Evolutionary conservation across 768 basidiomycete genomes (phyloP).

Genomic region (Russula compacta): DNA sequence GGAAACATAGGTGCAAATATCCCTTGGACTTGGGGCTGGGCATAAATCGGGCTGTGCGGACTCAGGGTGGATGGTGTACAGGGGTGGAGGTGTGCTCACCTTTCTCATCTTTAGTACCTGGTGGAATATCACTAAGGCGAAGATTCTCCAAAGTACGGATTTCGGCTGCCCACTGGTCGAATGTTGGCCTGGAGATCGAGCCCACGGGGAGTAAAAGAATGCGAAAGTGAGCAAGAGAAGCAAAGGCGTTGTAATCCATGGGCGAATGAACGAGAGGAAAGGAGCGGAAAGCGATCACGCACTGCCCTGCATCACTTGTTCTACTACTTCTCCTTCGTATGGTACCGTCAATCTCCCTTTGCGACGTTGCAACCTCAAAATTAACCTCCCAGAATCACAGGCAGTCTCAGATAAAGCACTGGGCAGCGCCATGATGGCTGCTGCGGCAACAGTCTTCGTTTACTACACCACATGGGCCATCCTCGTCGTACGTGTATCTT

Average conservation of each 20-base stretch:
- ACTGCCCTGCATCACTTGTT: background rate
- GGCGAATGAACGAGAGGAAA: background rate
- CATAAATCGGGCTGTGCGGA: conserved; percentile 66
- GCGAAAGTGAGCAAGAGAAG: conserved; percentile 76
- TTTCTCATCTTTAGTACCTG: conserved; percentile 67
- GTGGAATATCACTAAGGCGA: conserved; percentile 74
- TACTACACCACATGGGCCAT: conserved; percentile 94
- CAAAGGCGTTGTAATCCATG: conserved; percentile 70
- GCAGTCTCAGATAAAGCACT: conserved; percentile 71
- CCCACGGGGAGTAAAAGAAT: conserved; percentile 86
- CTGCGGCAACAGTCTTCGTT: conserved; percentile 64
- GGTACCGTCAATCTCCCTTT: background rate
- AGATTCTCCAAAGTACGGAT: conserved; percentile 67
- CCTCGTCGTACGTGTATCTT: conserved; percentile 52
- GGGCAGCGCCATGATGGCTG: conserved; percentile 72
- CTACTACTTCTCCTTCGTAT: background rate
- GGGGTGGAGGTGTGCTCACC: conserved; percentile 35
- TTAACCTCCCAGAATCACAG: conserved; percentile 31
- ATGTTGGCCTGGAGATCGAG: conserved; percentile 54
- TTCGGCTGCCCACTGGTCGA: conserved; percentile 65
- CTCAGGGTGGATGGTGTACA: background rate
- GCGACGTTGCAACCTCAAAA: background rate
- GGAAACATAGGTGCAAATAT: conserved; percentile 70
- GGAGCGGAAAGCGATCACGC: background rate
- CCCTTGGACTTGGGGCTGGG: conserved; percentile 69